phyloP scores from a whole-genome alignment of 129 eudicot species.

The Logfia minima region DNA sequence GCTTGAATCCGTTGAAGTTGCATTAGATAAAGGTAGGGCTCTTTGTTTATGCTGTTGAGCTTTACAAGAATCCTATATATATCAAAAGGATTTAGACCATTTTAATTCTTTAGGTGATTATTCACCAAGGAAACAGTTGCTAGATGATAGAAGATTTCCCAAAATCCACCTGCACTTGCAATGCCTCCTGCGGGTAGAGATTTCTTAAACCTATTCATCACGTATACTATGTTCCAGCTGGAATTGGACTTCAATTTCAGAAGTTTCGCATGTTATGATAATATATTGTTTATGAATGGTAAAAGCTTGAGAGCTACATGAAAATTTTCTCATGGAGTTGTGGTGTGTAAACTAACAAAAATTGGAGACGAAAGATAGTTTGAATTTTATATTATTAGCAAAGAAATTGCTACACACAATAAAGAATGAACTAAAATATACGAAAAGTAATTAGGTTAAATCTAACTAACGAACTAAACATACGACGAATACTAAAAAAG shows the following conservation, averaged over 20 bases:
- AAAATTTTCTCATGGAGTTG: too few species aligned
- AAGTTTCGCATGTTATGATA: background rate
- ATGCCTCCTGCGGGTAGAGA: constrained; percentile 75
- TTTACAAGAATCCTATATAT: background rate
- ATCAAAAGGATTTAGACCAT: background rate
- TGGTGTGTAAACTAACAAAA: too few species aligned
- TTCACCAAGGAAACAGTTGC: constrained; percentile 70
- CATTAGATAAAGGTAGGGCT: constrained; percentile 79
- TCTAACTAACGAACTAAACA: too few species aligned
- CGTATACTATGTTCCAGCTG: too few species aligned
- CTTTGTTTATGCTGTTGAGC: background rate
- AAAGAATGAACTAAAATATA: too few species aligned
- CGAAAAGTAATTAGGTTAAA: too few species aligned
- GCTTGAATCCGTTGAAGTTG: constrained; percentile 81
- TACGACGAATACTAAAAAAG: too few species aligned
- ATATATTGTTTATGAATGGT: too few species aligned
- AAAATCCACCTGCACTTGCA: constrained; percentile 96
- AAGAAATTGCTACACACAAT: too few species aligned
- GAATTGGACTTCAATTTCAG: background rate
- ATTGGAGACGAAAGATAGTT: too few species aligned
- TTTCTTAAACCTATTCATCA: background rate
- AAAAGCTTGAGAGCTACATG: too few species aligned
- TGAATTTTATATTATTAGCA: too few species aligned
- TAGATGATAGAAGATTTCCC: constrained; percentile 86
- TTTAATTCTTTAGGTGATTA: constrained; percentile 57